Base-by-base conservation (phyloP, 2,329 filamentous ascomycete genomes). In the Arthroderma sp. region DNA sequence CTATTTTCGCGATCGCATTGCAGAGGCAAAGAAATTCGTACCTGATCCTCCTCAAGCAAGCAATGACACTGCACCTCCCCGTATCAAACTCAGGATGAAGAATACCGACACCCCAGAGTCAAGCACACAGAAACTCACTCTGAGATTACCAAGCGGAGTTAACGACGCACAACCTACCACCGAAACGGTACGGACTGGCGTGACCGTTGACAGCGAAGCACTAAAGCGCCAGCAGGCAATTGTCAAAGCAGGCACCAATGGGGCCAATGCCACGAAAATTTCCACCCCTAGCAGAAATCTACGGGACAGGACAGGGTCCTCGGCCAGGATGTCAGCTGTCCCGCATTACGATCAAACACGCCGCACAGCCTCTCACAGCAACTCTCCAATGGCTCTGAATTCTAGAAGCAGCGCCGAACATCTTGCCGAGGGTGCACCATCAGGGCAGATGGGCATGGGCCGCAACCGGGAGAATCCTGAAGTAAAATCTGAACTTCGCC, bases 21-120 rank as follows among this genome's bases (percentile, higher is more conserved):
- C 75, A 50, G 74, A 84, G 55, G 86, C 86, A 6, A 86, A 83
- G 60, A 73, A 73, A 39, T 73, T 73, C 45, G 83, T 89, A 11
- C 71, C 75, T 40, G 83, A 91, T 61, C 82, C 86, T 9, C 39
- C 51, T 51, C 49, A 40, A 11, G 49, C 53, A 40, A 8, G 8
- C 8, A 11, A 8, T 9, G 47, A 58, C 38, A 54, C 53, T 42
- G 68, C 75, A 1, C 77, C 81, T 55, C 77, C 83, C 32, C 86
- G 86, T 58, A 83, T 93, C 55, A 93, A 87, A 63, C 71, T 94
- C 45, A 88, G 84, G 61, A 74, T 86, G 57, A 70, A 74, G 36
- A 55, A 60, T 46, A 48, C 53, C 56, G 37, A 62, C 66, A 48
- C 60, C 60, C 60, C 56, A 39, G 56, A 69, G 45, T 62, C 66